Base-by-base conservation (phyloP, 176 grass and related monocot genomes). In the Aegilops bicornis region DNA sequence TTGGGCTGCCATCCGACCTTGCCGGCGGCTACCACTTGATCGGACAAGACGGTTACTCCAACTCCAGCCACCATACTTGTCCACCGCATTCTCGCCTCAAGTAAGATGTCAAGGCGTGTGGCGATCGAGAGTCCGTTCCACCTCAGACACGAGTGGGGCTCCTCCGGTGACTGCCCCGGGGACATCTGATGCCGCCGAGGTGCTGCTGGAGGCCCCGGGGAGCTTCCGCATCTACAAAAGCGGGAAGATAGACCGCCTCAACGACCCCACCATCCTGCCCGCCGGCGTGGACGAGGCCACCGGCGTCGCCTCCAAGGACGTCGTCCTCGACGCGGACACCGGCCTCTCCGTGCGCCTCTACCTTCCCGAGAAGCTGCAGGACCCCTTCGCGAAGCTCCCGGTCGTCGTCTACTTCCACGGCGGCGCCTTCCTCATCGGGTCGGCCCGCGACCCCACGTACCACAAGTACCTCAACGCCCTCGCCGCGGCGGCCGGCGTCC, bases 241-340 rank as follows among this genome's bases (percentile, higher is more conserved):
- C 73, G 90, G 95, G n/a, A 89, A 61, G 74, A 77, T 97, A 45
- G 90, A 91, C 62, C 92, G 90, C 54, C 82, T 89, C 20, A n/a
- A 87, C 24, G 82, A 88, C 0, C 78, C 88, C 0, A 79, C 82
- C 4, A 25, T 91, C 67, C 52, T 86, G 6, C 77, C 93, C 0
- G 78, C 95, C 0, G 78, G 78, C 15, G 22, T 87, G 22, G 92
- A 97, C 37, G 66, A 67, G 15, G 81, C 73, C 88, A 97, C 92
- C 37, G 88, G 86, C 42, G 92, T 94, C 73, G 6, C 43, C 54
- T 97, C 90, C 54, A 92, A 86, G 88, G 95, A 97, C 85, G 88
- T 93, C 64, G 73, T 88, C 78, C 77, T 97, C 68, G 90, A 97
- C 77, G 60, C 58, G 10, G 43, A 0, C 8, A 91, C 82, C 2